Evolutionary conservation across 208 protist species (phyloP), one percentile per base, ranked within the genome.

Genomic region (Wallacemonas sp.): DNA sequence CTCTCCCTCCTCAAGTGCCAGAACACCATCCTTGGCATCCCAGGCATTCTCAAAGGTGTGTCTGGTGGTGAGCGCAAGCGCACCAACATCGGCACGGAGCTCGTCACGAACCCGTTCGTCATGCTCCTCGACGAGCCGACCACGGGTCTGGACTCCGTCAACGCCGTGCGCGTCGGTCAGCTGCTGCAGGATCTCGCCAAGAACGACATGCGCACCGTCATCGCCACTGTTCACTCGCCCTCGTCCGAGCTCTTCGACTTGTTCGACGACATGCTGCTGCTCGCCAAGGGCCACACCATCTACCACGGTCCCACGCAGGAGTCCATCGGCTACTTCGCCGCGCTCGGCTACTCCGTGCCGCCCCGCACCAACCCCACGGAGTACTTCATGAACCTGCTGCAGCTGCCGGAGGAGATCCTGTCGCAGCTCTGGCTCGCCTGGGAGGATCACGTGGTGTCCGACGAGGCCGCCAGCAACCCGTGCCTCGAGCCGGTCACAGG

Each of bases 141-240:
- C 15, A 89, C 83, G 22, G 91, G 88, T 30, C 84, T 98, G 34
- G 96, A 98, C 72, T 87, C 88, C 4, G 70, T 87, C 30, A 94
- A 78, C 24, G 94, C 95, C 6, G 80, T 72, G n/a, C 85, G 83
- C 45, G 74, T 98, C 24, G 82, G 96, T 21, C 70, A 93, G 30
- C 72, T 86, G 41, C 61, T 98, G 28, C 80, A 77, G 11, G 69
- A 83, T 24, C 72, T 98, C 38, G 74, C 93, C 24, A 79, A 68
- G 45, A 68, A 63, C 33, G 92, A 87, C 30, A n/a, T n/a, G n/a
- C 77, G 91, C 55, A 97, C 95, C 24, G 77, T 98, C 21, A 82
- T 98, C 26, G 89, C 84, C 70, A 98, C 92, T 24, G 97, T 98
- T 70, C 97, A 98, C 63, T 96, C 98, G 79, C 97, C 97, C n/a